Evolutionary conservation across 192 early-diverging fungal genomes (phyloP).

Genomic region (Coemansia sp.): DNA sequence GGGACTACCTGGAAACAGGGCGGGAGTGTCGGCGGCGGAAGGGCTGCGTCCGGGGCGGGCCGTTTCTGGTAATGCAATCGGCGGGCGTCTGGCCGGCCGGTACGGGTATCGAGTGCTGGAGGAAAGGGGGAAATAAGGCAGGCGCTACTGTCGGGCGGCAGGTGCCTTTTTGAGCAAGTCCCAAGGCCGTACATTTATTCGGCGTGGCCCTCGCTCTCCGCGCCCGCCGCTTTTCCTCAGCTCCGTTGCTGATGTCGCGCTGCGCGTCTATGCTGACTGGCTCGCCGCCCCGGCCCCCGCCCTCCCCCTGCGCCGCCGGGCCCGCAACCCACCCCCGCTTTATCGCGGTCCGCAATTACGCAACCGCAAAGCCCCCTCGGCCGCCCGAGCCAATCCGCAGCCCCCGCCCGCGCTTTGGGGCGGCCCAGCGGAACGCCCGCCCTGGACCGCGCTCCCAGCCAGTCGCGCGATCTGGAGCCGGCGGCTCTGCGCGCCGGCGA

Average conservation of each 20-base stretch:
- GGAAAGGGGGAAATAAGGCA: slow-evolving; percentile 13
- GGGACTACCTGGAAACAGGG: background rate
- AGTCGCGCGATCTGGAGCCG: background rate
- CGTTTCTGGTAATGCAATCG: slow-evolving; percentile 28
- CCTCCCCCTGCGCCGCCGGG: slow-evolving; percentile 1
- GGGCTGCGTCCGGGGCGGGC: background rate
- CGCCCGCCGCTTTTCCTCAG: background rate
- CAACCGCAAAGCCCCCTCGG: slow-evolving; percentile 5
- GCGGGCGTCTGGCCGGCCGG: background rate
- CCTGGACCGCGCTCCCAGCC: too few relatives aligned
- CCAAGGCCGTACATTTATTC: slow-evolving; percentile 39
- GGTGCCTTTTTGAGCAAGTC: slow-evolving; percentile 35
- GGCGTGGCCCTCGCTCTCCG: background rate
- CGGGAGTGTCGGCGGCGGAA: background rate
- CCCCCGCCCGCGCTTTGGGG: slow-evolving; percentile 3
- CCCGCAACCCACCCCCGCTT: background rate
- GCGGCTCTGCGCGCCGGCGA: too few relatives aligned
- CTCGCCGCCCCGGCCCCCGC: background rate
- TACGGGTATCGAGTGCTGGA: background rate
- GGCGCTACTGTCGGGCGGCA: slow-evolving; percentile 11
- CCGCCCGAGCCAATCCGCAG: slow-evolving; percentile 1
- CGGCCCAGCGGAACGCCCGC: background rate
- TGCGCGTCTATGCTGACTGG: slow-evolving; percentile 11
- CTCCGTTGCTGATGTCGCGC: background rate
- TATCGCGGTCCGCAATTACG: slow-evolving; percentile 1